A percentile compares a stretch with the other conserved stretches of the same genome.
These are phyloP conservation scores for Leishmania amazonensis DNA, from an alignment of 208 protist genomes.

Conservation along the genomic window DNA sequence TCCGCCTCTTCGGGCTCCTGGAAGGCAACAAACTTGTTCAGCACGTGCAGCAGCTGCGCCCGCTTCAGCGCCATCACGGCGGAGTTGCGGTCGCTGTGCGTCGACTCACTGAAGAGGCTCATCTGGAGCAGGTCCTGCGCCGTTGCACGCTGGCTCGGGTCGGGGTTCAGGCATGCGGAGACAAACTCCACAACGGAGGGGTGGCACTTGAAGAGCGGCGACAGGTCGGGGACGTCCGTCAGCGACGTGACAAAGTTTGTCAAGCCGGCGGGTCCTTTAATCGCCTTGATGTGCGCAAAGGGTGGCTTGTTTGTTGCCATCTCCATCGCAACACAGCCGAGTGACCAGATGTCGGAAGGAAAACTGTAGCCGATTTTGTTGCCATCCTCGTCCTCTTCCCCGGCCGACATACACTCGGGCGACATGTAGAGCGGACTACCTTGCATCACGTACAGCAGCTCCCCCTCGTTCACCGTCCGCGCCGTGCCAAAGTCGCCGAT, in stretches of 20 bases:
- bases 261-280: conserved; percentile 74
- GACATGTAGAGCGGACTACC: conserved; percentile 92
- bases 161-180: conserved; percentile 77
- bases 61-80: conserved; percentile 76
- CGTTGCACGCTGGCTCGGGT: conserved; percentile 68
- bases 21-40: conserved; percentile 88
- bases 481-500: conserved; percentile 94
- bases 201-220: conserved; percentile 66
- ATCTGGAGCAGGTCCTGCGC: conserved; percentile 75
- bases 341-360: conserved; percentile 87
- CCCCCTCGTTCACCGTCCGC: conserved; percentile 50
- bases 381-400: conserved; percentile 77
- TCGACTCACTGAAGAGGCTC: conserved; percentile 75
- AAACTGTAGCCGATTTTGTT: conserved; percentile 77
- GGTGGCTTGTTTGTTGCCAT: conserved; percentile 88
- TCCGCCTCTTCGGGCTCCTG: conserved; percentile 59
- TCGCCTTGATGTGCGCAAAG: conserved; percentile 75
- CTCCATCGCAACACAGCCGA: conserved; percentile 88
- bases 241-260: conserved; percentile 83
- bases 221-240: conserved; percentile 84
- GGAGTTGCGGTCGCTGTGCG: conserved; percentile 66
- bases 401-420: conserved; percentile 85
- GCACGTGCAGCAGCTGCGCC: conserved; percentile 81
- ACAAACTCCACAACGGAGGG: conserved; percentile 84
- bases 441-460: conserved; percentile 85